Evolutionary conservation across 78 protist species (phyloP), one percentile per base, ranked within the genome.

Genomic region (Dictyostelium intermedium): DNA sequence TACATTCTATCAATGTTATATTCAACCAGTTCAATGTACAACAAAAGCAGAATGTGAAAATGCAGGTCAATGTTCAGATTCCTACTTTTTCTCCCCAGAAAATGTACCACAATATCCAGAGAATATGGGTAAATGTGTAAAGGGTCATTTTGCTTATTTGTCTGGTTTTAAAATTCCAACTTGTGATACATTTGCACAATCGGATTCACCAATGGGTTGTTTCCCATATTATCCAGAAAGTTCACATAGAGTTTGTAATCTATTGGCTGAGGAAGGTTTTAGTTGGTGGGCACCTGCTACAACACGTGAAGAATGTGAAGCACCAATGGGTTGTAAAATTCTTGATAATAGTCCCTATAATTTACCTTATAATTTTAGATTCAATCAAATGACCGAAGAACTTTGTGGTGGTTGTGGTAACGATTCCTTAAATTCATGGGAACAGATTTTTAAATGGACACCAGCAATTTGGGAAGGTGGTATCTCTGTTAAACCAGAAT

Each of bases 191-290:
- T 80, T 47, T 25, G 9, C 1, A 3, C 82, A 85, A 43, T 45
- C 76, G 9, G 91, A 85, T 41, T 85, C 91, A 32, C 91, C 91
- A 70, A 50, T 63, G 83, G 91, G 91, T 34, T 85, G 91, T 32
- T 30, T 45, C 25, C 0, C 30, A 13, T 50, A 43, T n/a, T 23
- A 32, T 7, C 74, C 60, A 34, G 14, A 60, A 23, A 13, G 16
- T 45, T 14, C 25, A 50, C 63, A 23, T 37, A 76, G n/a, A 39
- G 32, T 23, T 30, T 30, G 25, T 2, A 18, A 16, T 30, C 14
- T n/a, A n/a, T 8, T 2, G 27, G 32, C 53, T 0, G 60, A 66
- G 50, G 74, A 39, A 10, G 83, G 83, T 34, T 85, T 16, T 16
- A 35, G 18, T 32, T 85, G 91, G 91, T 85, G 91, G 91, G 3